Conservation (phyloP, 1,284 basidiomycete genomes). For the Ceratobasidium sp. region DNA sequence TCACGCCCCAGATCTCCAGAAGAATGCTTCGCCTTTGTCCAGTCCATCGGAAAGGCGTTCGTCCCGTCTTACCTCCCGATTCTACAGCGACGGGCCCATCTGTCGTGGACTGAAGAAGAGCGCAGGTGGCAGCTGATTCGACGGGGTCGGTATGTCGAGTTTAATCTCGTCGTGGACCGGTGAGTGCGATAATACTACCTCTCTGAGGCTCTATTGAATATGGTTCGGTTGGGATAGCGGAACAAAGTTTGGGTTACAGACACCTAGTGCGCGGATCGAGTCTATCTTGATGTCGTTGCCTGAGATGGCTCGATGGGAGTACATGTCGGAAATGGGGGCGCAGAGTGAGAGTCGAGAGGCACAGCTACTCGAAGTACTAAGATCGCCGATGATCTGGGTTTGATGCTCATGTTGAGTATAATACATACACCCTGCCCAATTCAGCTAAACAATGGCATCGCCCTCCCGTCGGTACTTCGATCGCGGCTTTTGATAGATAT, state of each 20-base stretch:
- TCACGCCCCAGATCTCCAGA: slow-evolving; percentile 59
- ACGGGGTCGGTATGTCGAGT: slow-evolving; percentile 92
- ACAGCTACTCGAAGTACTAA: slow-evolving; percentile 74
- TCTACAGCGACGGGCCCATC: slow-evolving; percentile 66
- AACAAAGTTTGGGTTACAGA: slow-evolving; percentile 89
- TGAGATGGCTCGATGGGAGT: slow-evolving; percentile 93
- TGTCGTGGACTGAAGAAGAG: slow-evolving; percentile 68
- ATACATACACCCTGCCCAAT: too few relatives aligned
- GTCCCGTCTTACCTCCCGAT: slow-evolving; percentile 91
- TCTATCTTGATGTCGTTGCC: slow-evolving; percentile 94
- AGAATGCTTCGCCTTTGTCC: slow-evolving; percentile 81
- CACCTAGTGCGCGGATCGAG: slow-evolving; percentile 91
- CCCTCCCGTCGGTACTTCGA: too few relatives aligned
- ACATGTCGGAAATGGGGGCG: slow-evolving; percentile 82
- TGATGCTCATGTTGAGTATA: slow-evolving; percentile 45
- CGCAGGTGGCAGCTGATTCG: slow-evolving; percentile 91
- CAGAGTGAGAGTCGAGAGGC: slow-evolving; percentile 77
- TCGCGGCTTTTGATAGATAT: too few relatives aligned
- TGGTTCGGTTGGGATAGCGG: slow-evolving; percentile 55
- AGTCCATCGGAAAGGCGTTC: slow-evolving; percentile 78
- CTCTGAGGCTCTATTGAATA: neutral
- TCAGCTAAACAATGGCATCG: too few relatives aligned
- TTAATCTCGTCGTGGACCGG: slow-evolving; percentile 89
- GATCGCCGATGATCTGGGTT: slow-evolving; percentile 77
- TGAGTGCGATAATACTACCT: slow-evolving; percentile 50